Percentiles rank a stretch among this genome's conserved stretches.
These are phyloP conservation scores for Phaseolus lunatus DNA, from an alignment of 306 rosid species.

Conservation along the genomic window DNA sequence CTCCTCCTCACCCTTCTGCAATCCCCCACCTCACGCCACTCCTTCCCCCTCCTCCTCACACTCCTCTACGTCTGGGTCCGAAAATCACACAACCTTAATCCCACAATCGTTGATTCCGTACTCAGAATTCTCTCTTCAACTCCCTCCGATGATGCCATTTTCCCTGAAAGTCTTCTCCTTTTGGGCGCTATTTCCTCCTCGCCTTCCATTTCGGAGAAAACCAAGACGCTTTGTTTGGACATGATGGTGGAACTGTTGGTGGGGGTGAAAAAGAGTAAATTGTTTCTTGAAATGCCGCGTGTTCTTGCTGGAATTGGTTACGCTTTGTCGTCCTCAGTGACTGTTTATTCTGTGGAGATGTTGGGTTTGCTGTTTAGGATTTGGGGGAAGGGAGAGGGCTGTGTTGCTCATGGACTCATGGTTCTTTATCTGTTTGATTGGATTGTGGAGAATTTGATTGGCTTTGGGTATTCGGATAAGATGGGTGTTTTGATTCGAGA, in stretches of 20 bases:
- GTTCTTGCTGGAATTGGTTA: conserved; percentile 89
- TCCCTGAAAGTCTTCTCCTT: conserved; percentile 66
- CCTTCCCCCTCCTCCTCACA: conserved; percentile 61
- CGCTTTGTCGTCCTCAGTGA: conserved; percentile 73
- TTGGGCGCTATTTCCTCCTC: conserved; percentile 68
- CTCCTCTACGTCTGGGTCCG: conserved; percentile 83
- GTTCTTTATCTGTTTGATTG: conserved; percentile 81
- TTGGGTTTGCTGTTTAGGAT: conserved; percentile 69
- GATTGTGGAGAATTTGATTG: conserved; percentile 65
- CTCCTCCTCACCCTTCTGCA: conserved; percentile 72
- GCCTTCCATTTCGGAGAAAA: conserved; percentile 56
- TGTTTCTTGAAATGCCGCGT: conserved; percentile 55
- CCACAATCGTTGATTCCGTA: conserved; percentile 56
- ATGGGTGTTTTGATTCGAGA: conserved; percentile 46
- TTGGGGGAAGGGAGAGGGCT: conserved; percentile 66
- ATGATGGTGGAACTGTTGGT: conserved; percentile 56
- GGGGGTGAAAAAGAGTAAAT: conserved; percentile 47
- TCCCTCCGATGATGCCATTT: conserved; percentile 33
- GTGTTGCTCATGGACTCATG: conserved; percentile 70
- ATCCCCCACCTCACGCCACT: conserved; percentile 48
- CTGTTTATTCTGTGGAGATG: conserved; percentile 52
- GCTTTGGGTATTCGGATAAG: conserved; percentile 57
- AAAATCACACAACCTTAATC: conserved; percentile 70
- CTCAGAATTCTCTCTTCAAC: conserved; percentile 51
- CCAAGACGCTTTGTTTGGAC: conserved; percentile 65